phyloP scores from a whole-genome alignment of 164 flowering plant genomes.

The Malania oleifera region DNA sequence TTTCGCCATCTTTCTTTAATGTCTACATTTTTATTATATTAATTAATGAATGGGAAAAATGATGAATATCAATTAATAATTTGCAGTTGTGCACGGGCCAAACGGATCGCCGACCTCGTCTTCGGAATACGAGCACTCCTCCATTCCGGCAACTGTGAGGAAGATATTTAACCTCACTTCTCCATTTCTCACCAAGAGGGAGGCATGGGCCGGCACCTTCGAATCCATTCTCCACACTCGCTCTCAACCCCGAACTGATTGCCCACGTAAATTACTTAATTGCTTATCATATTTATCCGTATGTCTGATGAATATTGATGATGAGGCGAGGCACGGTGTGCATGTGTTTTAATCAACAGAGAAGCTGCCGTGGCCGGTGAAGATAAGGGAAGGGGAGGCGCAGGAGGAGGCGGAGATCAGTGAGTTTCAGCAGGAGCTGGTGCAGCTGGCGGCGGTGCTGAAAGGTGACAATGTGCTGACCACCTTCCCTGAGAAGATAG shows the following conservation, averaged over 20 bases:
- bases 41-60: too few species aligned
- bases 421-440: conserved; percentile 77
- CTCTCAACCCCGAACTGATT: conserved; percentile 71
- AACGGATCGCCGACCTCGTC: conserved; percentile 60
- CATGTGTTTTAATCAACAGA: too few species aligned
- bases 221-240: conserved; percentile 47
- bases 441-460: conserved; percentile 75
- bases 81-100: conserved; percentile 87
- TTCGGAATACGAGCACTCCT: conserved; percentile 85
- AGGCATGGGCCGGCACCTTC: conserved; percentile 90
- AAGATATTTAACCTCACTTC: conserved; percentile 66
- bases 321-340: too few species aligned
- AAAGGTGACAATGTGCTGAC: conserved; percentile 61
- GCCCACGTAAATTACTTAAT: conserved; percentile 47
- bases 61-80: too few species aligned
- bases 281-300: neutral
- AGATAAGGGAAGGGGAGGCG: conserved; percentile 48
- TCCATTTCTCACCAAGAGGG: conserved; percentile 72
- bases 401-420: conserved; percentile 58
- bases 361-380: conserved; percentile 61
- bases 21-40: too few species aligned
- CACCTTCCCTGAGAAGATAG: conserved; percentile 39
- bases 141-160: conserved; percentile 88
- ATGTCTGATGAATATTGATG: too few species aligned
- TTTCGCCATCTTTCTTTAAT: too few species aligned